Conservation (phyloP, 768 basidiomycete species). For the Suillus bovinus region DNA sequence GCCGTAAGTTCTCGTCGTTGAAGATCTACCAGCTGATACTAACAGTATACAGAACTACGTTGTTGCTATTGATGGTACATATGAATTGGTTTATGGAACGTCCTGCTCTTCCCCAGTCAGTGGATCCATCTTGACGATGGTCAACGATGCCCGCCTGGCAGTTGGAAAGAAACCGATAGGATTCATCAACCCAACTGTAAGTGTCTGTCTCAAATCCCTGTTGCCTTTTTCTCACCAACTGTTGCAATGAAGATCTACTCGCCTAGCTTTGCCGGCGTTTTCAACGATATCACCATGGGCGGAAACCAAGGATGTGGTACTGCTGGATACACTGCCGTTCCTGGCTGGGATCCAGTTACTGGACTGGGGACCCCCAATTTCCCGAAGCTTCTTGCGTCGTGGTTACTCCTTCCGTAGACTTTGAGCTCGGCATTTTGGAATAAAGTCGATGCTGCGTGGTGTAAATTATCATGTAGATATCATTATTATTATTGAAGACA, state of each 20-base stretch:
- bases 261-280: slow-evolving; percentile 35
- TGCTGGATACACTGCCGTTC: slow-evolving; percentile 27
- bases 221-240: not conserved
- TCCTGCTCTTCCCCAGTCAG: slow-evolving; percentile 27
- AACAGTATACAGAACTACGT: slow-evolving; percentile 20
- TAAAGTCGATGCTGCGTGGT: not conserved
- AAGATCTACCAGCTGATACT: not conserved
- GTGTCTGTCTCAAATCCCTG: slow-evolving; percentile 1
- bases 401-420: slow-evolving; percentile 39
- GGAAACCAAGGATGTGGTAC: slow-evolving; percentile 41
- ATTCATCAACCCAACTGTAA: slow-evolving; percentile 30
- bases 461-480: not conserved
- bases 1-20: slow-evolving; percentile 4
- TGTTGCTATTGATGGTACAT: slow-evolving; percentile 33
- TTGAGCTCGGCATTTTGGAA: not conserved
- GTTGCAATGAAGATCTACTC: slow-evolving; percentile 41
- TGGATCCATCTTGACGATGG: slow-evolving; percentile 21
- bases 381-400: slow-evolving; percentile 44
- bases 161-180: slow-evolving; percentile 29
- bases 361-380: slow-evolving; percentile 48
- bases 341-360: slow-evolving; percentile 36
- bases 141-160: slow-evolving; percentile 31
- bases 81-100: slow-evolving; percentile 39
- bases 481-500: not conserved
- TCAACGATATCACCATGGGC: slow-evolving; percentile 46